A percentile compares a stretch with the other conserved stretches of the same genome.
Conservation (phyloP, 2,329 filamentous ascomycete genomes). For the Fusarium sp. region DNA sequence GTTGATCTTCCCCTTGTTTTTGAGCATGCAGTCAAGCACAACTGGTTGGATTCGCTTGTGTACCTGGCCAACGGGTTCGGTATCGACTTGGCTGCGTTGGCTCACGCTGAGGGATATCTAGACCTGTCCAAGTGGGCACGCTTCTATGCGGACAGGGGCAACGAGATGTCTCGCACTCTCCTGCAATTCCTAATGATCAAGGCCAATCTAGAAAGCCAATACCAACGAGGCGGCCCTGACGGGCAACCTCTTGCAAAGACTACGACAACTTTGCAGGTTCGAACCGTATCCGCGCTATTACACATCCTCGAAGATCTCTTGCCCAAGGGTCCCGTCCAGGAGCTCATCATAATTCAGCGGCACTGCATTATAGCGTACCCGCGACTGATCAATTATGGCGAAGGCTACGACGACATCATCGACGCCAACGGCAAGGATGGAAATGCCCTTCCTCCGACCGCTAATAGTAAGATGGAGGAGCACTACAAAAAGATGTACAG, state of each 20-base stretch:
- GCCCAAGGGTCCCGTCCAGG: conserved; percentile 68
- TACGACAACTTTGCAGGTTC: conserved; percentile 83
- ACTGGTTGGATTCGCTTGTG: conserved; percentile 86
- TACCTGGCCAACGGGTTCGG: conserved; percentile 85
- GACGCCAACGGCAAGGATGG: conserved; percentile 84
- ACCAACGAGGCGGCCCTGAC: conserved; percentile 74
- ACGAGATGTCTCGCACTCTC: conserved; percentile 77
- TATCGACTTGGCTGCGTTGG: conserved; percentile 86
- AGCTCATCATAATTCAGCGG: conserved; percentile 84
- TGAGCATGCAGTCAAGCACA: conserved; percentile 79
- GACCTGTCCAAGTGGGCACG: conserved; percentile 86
- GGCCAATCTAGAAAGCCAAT: conserved; percentile 81
- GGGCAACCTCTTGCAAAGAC: conserved; percentile 65
- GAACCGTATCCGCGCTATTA: conserved; percentile 85
- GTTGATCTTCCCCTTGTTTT: conserved; percentile 57
- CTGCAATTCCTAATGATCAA: conserved; percentile 88
- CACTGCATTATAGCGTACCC: conserved; percentile 94
- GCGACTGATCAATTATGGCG: conserved; percentile 94
- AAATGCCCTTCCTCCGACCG: conserved; percentile 82
- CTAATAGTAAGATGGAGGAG: conserved; percentile 94
- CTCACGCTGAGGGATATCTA: conserved; percentile 82
- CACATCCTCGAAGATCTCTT: conserved; percentile 81
- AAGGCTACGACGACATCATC: conserved; percentile 91
- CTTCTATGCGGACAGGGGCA: conserved; percentile 73
- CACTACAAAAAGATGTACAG: conserved; percentile 99